Base-by-base conservation (phyloP, 495 filamentous ascomycete species). In the Aspergillus nanangensis region DNA sequence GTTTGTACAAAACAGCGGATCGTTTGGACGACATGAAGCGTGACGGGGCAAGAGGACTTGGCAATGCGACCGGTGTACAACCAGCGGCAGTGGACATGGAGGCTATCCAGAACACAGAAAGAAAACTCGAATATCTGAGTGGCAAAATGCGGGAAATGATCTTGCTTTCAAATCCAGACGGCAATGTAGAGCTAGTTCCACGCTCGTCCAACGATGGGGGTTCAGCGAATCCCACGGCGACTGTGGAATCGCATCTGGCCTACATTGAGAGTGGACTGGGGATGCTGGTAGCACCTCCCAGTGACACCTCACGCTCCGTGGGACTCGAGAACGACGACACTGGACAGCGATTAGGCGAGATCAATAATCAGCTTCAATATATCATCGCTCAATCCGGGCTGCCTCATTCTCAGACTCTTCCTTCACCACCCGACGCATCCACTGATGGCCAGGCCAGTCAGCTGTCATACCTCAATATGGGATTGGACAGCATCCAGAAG, bases 1-100 rank as follows among this genome's bases (percentile, higher is more conserved):
- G 82, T 59, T 71, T 91, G 23, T 95, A 95, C 55, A 75, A 77
- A 40, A 75, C 80, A 2, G 75, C 84, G 2, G 87, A 94, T 48
- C 76, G 82, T 43, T 59, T 83, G 32, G 79, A 88, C 43, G 81
- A 66, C 41, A 65, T 70, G 66, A 63, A 58, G 52, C 58, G 65
- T 59, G 41, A 59, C 22, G 63, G 53, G 20, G 47, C 50, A 20
- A 42, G 45, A 32, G 56, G 42, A 20, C 29, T 41, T 3, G 47
- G 51, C 14, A 47, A 48, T 10, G 35, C 52, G 20, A 50, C 40
- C 29, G 51, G 46, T 51, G 51, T 41, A 31, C 45, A 41, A 36
- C 51, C 25, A 52, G 58, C 37, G 51, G 24, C 42, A 3, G 23
- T 51, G 35, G 45, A 41, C 13, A 31, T 67, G 10, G 57, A 69